Percentiles rank a stretch among this genome's conserved stretches.
phyloP scores from a whole-genome alignment of 768 basidiomycete species.

The Phylloporus sp. region DNA sequence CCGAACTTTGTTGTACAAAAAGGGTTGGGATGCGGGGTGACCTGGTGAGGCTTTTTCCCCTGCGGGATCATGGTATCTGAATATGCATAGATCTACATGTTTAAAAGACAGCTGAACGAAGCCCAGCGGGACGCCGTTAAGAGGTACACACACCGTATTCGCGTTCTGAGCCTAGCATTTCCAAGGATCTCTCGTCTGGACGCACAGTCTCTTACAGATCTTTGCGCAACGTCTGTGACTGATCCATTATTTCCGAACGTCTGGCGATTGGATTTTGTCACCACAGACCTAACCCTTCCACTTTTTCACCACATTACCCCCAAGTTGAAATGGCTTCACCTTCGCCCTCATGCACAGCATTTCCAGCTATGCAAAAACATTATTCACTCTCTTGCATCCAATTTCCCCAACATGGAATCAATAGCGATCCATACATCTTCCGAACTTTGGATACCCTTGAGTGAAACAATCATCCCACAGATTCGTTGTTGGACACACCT shows the following conservation, averaged over 20 bases:
- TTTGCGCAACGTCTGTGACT: background rate
- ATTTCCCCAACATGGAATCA: background rate
- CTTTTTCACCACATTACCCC: no score
- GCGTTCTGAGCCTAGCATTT: background rate
- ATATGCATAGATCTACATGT: no score
- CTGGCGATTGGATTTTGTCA: background rate
- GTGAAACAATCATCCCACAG: no score
- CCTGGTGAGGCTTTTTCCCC: no score
- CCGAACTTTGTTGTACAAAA: no score
- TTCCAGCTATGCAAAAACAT: background rate
- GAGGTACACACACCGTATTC: background rate
- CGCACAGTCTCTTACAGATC: background rate
- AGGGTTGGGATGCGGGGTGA: no score
- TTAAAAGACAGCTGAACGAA: background rate
- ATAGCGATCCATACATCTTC: no score
- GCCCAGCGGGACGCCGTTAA: background rate
- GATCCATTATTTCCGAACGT: slow-evolving; percentile 1
- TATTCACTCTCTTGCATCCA: background rate
- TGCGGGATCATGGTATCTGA: no score
- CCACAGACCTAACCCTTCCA: background rate
- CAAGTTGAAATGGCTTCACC: background rate
- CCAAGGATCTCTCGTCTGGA: background rate
- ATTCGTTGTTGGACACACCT: background rate
- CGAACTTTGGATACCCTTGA: no score
- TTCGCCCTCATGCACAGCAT: no score